Base-by-base conservation (phyloP, 371 early-diverging fungal genomes). In the Lichtheimia ornata region DNA sequence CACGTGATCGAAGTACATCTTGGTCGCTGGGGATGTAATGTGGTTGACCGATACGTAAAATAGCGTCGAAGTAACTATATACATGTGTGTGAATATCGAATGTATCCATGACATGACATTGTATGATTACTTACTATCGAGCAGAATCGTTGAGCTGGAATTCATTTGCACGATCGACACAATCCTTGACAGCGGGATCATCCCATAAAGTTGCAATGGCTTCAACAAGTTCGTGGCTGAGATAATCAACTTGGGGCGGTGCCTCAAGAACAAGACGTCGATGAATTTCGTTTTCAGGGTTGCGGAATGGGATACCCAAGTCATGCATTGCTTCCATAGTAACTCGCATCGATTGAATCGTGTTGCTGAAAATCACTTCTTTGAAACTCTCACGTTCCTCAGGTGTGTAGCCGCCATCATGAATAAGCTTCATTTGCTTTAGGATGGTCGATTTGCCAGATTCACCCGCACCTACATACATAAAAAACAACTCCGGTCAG, bases 351-450 rank as follows among this genome's bases (percentile, higher is more conserved):
- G 94, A 94, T 74, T 97, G 94, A 42, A 95, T 87, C 13, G 91
- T 91, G 79, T 97, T 97, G 42, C 91, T 90, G 67, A 90, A 96
- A 61, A 97, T 94, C 61, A 95, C 92, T 70, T 94, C 94, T 71
- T 88, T 94, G 84, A 91, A 96, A 35, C 91, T 85, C 58, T 90
- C 88, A 50, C 91, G 87, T 69, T 96, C 98, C 40, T 92, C 90
- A 28, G 74, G 72, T 58, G 91, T 84, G 81, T 94, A 97, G 13
- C 97, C 94, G 62, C 87, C 89, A 63, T 91, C 94, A 71, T 97
- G 97, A 62, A 97, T 97, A 44, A 96, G 81, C 72, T 93, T 92
- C 96, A 97, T 97, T 72, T 97, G 97, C 74, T 97, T 97, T 51
- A 97, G 74, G 62, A 97, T 94, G 13, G 97, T 97, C 30, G 91